A percentile compares a stretch with the other conserved stretches of the same genome.
phyloP scores from a whole-genome alignment of 352 stramenopile species.

The Phytopythium ostracodes region DNA sequence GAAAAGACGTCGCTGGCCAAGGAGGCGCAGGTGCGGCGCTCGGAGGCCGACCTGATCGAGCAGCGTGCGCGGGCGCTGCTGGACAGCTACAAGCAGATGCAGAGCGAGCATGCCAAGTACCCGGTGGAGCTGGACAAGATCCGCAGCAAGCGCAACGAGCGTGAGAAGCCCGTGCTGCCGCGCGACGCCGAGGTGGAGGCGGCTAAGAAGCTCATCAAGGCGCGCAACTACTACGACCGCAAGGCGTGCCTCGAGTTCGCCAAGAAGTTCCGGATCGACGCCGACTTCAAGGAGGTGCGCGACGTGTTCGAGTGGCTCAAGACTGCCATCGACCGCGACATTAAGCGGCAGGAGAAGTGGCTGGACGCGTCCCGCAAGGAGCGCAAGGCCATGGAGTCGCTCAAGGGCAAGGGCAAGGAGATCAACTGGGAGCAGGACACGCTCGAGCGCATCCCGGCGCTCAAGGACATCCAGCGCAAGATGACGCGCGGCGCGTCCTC shows the following conservation, averaged over 20 bases:
- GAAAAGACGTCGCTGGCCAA: constrained; percentile 85
- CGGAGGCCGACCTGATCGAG: constrained; percentile 78
- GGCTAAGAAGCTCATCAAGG: constrained; percentile 78
- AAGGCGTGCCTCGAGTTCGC: constrained; percentile 75
- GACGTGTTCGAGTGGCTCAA: constrained; percentile 86
- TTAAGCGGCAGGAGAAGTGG: constrained; percentile 86
- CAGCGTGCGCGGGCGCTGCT: constrained; percentile 78
- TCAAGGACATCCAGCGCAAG: constrained; percentile 85
- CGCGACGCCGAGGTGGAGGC: constrained; percentile 74
- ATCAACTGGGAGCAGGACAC: constrained; percentile 88
- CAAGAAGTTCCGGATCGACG: constrained; percentile 82
- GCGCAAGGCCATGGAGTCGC: constrained; percentile 77
- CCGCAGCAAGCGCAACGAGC: constrained; percentile 70
- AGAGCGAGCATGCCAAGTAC: constrained; percentile 83
- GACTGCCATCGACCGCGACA: constrained; percentile 66
- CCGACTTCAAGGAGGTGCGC: constrained; percentile 80
- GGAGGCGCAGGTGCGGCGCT: constrained; percentile 77
- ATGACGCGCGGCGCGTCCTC: constrained; percentile 48
- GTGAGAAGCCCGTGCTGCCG: constrained; percentile 59
- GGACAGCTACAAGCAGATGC: constrained; percentile 89
- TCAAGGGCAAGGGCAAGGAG: constrained; percentile 82
- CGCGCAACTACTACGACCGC: constrained; percentile 87
- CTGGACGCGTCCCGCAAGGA: constrained; percentile 80
- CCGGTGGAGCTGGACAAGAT: constrained; percentile 77
- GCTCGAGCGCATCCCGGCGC: constrained; percentile 73